phyloP scores from a whole-genome alignment of 345 rosid genomes.

The Ailanthus altissimus region DNA sequence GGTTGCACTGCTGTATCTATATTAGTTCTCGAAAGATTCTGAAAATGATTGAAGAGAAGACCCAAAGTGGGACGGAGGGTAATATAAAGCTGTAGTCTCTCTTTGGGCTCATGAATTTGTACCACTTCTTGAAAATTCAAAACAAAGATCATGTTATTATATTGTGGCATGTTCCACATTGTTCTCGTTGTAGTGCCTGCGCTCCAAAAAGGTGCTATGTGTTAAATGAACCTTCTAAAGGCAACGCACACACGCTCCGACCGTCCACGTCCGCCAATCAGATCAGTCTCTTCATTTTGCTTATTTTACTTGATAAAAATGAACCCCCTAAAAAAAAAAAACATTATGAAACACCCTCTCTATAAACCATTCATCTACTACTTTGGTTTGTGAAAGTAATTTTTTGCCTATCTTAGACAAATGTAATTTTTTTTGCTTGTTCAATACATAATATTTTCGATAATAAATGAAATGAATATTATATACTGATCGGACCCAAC shows the following conservation, averaged over 20 bases:
- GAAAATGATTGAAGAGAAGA: background rate
- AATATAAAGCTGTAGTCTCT: background rate
- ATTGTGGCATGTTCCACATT: conserved; percentile 21
- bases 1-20: background rate
- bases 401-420: too few species aligned
- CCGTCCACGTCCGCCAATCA: background rate
- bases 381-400: too few species aligned
- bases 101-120: background rate
- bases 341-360: too few species aligned
- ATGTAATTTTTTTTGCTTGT: too few species aligned
- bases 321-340: too few species aligned
- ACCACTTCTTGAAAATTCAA: background rate
- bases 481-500: too few species aligned
- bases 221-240: background rate
- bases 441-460: too few species aligned
- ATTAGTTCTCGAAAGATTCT: background rate
- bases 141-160: background rate
- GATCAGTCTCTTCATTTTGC: background rate
- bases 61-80: conserved; percentile 6
- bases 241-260: background rate
- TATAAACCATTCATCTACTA: too few species aligned
- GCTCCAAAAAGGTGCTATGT: background rate
- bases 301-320: background rate
- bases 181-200: conserved; percentile 3
- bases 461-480: too few species aligned